Conservation (phyloP, 495 filamentous ascomycete genomes). For the Talaromyces nanjingensis region DNA sequence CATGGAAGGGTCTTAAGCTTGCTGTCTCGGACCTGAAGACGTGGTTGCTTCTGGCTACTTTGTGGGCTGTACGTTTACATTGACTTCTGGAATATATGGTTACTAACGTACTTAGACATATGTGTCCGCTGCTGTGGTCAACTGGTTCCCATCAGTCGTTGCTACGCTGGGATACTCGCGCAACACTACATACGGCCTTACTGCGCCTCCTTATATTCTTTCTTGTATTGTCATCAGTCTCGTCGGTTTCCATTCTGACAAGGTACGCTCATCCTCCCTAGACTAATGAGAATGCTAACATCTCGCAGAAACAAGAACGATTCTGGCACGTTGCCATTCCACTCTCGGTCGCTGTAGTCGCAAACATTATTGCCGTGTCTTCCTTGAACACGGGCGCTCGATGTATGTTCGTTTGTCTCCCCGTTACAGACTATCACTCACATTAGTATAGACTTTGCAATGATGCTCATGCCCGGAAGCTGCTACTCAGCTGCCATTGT, state of each 20-base stretch:
- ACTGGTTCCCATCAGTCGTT: slow-evolving; percentile 86
- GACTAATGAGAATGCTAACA: background rate
- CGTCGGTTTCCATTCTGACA: slow-evolving; percentile 13
- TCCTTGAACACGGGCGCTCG: slow-evolving; percentile 13
- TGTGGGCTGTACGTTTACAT: slow-evolving; percentile 1
- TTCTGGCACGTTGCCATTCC: slow-evolving; percentile 11
- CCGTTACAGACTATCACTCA: background rate
- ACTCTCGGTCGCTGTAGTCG: slow-evolving; percentile 8
- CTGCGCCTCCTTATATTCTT: slow-evolving; percentile 69
- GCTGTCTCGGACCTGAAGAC: slow-evolving; percentile 16
- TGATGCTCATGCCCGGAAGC: slow-evolving; percentile 14
- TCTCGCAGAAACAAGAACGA: slow-evolving; percentile 13
- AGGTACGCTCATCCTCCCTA: background rate
- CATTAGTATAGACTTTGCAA: slow-evolving; percentile 9
- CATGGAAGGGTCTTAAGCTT: slow-evolving; percentile 15
- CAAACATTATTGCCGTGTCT: slow-evolving; percentile 13
- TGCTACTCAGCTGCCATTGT: slow-evolving; percentile 13
- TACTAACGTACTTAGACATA: slow-evolving; percentile 42
- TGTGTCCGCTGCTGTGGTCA: slow-evolving; percentile 65
- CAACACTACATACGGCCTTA: slow-evolving; percentile 67
- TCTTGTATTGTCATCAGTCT: slow-evolving; percentile 48
- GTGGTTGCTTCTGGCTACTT: slow-evolving; percentile 12
- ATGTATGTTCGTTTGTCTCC: slow-evolving; percentile 5
- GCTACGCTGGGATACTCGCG: slow-evolving; percentile 60
- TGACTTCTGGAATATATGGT: background rate